Conservation (phyloP, 345 rosid genomes). For the Dipteronia dyeriana region DNA sequence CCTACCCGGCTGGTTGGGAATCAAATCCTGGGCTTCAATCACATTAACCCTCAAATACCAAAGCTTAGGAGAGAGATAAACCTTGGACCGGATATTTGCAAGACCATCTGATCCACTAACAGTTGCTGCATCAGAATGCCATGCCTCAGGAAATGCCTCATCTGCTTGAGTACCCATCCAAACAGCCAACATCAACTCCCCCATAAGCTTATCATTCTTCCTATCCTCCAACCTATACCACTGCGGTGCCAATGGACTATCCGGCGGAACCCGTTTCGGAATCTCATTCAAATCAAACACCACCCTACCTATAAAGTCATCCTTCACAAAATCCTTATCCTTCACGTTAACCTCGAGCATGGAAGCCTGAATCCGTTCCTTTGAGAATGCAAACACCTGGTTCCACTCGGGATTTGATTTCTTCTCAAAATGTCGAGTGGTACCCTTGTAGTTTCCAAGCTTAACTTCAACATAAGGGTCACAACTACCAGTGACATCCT, state of each 20-base stretch:
- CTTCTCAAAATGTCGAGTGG: constrained; percentile 80
- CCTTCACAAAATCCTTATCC: constrained; percentile 83
- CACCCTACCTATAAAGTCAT: constrained; percentile 78
- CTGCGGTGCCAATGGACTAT: constrained; percentile 91
- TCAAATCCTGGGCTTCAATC: constrained; percentile 89
- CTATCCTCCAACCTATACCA: constrained; percentile 90
- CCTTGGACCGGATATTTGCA: constrained; percentile 84
- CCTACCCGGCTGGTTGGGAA: constrained; percentile 44
- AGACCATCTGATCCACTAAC: constrained; percentile 77
- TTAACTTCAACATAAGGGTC: constrained; percentile 92
- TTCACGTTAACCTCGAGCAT: constrained; percentile 73
- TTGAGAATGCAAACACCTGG: constrained; percentile 85
- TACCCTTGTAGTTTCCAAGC: constrained; percentile 89
- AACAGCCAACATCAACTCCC: constrained; percentile 90
- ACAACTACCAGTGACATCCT: constrained; percentile 84
- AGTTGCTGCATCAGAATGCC: constrained; percentile 95
- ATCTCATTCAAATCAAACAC: constrained; percentile 74
- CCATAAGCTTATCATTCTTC: constrained; percentile 63
- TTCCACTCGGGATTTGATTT: constrained; percentile 86
- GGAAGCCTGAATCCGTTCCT: constrained; percentile 84
- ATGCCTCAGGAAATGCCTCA: constrained; percentile 97
- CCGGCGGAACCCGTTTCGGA: constrained; percentile 90
- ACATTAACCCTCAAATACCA: constrained; percentile 95
- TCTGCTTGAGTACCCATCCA: constrained; percentile 99
- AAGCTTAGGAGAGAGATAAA: constrained; percentile 88